Conservation (phyloP, 2,329 filamentous ascomycete species). For the Fusarium veterinarium region DNA sequence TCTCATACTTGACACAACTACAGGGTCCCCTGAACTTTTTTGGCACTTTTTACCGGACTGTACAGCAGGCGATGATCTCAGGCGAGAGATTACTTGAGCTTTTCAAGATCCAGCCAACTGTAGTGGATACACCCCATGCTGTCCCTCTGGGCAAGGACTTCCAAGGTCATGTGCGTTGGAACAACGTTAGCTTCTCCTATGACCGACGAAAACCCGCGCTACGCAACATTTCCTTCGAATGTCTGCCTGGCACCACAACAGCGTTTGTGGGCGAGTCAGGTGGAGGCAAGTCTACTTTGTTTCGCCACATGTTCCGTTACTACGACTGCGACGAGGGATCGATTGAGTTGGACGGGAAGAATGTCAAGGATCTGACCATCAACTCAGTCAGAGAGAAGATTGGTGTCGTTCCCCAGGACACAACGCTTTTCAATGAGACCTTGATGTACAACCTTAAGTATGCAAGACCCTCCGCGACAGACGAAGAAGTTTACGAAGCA, state of each 20-base stretch:
- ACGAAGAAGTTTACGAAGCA: constrained; percentile 84
- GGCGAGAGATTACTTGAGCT: constrained; percentile 94
- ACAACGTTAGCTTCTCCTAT: constrained; percentile 91
- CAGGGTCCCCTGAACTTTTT: constrained; percentile 88
- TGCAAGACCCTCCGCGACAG: constrained; percentile 81
- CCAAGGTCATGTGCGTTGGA: constrained; percentile 85
- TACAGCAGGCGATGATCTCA: constrained; percentile 97
- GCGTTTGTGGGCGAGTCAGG: constrained; percentile 97
- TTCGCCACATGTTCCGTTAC: constrained; percentile 95
- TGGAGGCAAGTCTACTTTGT: constrained; percentile 96
- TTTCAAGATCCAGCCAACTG: constrained; percentile 95
- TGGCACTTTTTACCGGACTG: constrained; percentile 94
- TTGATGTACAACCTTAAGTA: constrained; percentile 96
- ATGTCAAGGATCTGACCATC: constrained; percentile 89
- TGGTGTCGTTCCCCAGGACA: constrained; percentile 96
- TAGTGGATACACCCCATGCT: constrained; percentile 80
- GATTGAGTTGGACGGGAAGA: constrained; percentile 85
- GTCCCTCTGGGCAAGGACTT: constrained; percentile 70
- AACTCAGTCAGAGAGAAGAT: constrained; percentile 93
- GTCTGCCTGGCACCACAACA: constrained; percentile 89
- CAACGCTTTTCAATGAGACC: constrained; percentile 92
- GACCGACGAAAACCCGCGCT: constrained; percentile 87
- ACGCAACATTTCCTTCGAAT: constrained; percentile 85
- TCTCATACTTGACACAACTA: constrained; percentile 83
- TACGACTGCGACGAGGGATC: constrained; percentile 86